A percentile compares a stretch with the other conserved stretches of the same genome.
These are phyloP conservation scores for Teunomyces barrocoloradensis DNA, from an alignment of 805 yeast genomes.

Conservation along the genomic window DNA sequence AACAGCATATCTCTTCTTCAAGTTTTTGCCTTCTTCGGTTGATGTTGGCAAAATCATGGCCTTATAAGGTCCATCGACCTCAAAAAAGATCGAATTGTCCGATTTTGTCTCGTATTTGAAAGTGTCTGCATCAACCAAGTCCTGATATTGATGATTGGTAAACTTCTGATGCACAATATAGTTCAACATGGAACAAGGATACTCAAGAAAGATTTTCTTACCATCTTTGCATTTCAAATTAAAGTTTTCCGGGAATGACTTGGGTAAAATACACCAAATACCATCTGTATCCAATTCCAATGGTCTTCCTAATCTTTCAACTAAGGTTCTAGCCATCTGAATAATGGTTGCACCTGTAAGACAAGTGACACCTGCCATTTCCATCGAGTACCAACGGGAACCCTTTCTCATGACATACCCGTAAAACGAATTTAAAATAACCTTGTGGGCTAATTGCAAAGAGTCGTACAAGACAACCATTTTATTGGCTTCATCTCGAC, in stretches of 20 bases:
- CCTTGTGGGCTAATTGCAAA: conserved; percentile 93
- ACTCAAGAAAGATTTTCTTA: conserved; percentile 71
- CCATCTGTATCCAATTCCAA: conserved; percentile 98
- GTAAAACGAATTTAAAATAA: conserved; percentile 91
- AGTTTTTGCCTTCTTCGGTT: conserved; percentile 94
- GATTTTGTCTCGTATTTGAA: conserved; percentile 72
- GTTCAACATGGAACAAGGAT: conserved; percentile 95
- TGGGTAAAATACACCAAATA: conserved; percentile 97
- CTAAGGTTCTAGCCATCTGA: conserved; percentile 92
- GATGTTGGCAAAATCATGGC: conserved; percentile 98
- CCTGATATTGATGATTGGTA: conserved; percentile 94
- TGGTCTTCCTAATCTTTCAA: conserved; percentile 92
- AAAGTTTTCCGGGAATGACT: conserved; percentile 88
- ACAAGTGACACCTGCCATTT: conserved; percentile 99
- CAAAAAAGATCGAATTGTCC: conserved; percentile 94
- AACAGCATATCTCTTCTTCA: conserved; percentile 95
- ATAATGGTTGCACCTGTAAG: conserved; percentile 96
- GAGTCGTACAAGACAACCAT: conserved; percentile 94
- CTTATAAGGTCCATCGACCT: conserved; percentile 97
- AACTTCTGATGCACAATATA: conserved; percentile 86
- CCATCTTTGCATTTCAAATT: conserved; percentile 72
- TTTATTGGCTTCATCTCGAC: conserved; percentile 85
- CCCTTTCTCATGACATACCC: conserved; percentile 99
- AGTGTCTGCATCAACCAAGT: conserved; percentile 64
- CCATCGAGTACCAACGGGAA: conserved; percentile 99